Conservation (phyloP, 1,139 yeast species). For the Saccharomycopsis hybrid region DNA sequence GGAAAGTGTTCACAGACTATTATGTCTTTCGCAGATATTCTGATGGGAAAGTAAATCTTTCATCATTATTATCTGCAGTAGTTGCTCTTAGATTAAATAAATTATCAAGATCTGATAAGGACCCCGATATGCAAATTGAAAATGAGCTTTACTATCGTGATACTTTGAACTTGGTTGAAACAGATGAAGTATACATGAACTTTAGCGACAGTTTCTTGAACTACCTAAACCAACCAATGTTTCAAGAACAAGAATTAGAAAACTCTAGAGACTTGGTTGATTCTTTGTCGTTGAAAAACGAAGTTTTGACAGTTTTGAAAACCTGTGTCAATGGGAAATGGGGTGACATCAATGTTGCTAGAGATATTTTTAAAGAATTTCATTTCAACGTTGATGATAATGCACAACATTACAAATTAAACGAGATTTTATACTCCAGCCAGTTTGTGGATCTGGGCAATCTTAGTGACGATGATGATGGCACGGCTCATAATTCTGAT, state of each 20-base stretch:
- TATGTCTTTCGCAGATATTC: slow-evolving; percentile 14
- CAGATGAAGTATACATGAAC: slow-evolving; percentile 4
- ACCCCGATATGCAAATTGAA: slow-evolving; percentile 18
- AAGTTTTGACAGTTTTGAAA: slow-evolving; percentile 2
- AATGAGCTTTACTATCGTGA: slow-evolving; percentile 15
- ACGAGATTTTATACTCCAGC: slow-evolving; percentile 4
- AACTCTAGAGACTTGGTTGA: neutral
- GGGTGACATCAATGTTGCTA: slow-evolving; percentile 23
- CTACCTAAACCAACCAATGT: neutral
- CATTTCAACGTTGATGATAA: slow-evolving; percentile 7
- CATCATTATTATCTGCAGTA: slow-evolving; percentile 4
- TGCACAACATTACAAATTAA: slow-evolving; percentile 2
- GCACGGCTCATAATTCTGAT: too few species aligned
- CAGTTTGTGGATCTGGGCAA: neutral
- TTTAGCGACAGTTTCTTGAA: neutral
- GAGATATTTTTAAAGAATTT: slow-evolving; percentile 16
- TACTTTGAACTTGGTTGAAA: slow-evolving; percentile 2
- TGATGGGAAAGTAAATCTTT: slow-evolving; percentile 16
- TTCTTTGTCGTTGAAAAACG: slow-evolving; percentile 1
- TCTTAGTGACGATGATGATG: neutral
- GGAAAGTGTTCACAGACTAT: slow-evolving; percentile 5
- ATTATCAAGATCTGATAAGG: slow-evolving; percentile 13
- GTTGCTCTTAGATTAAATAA: slow-evolving; percentile 8
- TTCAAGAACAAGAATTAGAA: slow-evolving; percentile 1
- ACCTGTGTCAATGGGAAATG: slow-evolving; percentile 24